These are phyloP conservation scores for Lactarius akahatsu DNA, from an alignment of 768 basidiomycete species.

Conservation along the genomic window DNA sequence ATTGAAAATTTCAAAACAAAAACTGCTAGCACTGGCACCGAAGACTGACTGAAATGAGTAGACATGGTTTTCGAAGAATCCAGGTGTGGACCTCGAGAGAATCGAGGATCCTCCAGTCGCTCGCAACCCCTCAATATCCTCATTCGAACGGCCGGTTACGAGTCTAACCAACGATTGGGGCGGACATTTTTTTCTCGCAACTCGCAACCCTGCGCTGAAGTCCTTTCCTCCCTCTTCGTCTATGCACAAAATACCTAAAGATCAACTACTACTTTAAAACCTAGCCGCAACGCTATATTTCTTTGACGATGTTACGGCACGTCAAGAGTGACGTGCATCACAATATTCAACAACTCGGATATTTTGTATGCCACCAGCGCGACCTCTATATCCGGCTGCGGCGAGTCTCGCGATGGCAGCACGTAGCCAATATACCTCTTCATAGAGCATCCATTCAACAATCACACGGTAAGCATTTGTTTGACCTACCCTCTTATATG, in stretches of 20 bases:
- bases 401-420: no score
- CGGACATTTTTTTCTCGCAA: background rate
- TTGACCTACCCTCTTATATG: constrained; percentile 3
- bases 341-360: background rate
- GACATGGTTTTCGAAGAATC: no score
- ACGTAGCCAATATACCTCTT: constrained; percentile 58
- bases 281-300: constrained; percentile 78
- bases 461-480: constrained; percentile 35
- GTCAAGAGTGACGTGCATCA: constrained; percentile 32
- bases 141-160: no score
- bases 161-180: constrained; percentile 10
- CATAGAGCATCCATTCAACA: constrained; percentile 85
- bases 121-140: no score
- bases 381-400: constrained; percentile 44
- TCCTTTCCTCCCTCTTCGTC: constrained; percentile 15
- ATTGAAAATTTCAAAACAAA: no score
- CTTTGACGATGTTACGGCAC: constrained; percentile 88
- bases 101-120: no score
- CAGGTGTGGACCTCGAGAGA: no score
- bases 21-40: no score
- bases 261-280: constrained; percentile 55
- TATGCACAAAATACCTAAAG: constrained; percentile 27
- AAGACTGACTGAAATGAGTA: no score
- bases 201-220: background rate
- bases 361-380: constrained; percentile 42